A percentile compares a stretch with the other conserved stretches of the same genome.
phyloP scores from a whole-genome alignment of 2,329 filamentous ascomycete species.

The Clathrospora elynae region DNA sequence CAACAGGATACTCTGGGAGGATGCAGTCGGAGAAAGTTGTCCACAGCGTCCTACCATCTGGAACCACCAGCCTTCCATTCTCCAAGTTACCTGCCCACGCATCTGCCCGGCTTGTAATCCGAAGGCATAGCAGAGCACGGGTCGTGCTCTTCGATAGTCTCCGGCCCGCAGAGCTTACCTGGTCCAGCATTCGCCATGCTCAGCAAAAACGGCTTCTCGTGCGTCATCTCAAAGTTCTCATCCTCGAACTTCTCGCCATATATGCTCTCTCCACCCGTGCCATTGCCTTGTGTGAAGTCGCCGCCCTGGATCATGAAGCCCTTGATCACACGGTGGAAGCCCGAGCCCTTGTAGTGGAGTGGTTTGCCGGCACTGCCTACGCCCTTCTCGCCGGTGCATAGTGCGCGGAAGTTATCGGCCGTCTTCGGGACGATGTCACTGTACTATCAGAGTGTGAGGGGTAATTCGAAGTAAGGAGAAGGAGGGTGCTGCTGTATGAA shows the following conservation, averaged over 20 bases:
- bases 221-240: slow-evolving; percentile 91
- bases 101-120: too few relatives aligned
- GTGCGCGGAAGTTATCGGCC: slow-evolving; percentile 90
- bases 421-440: slow-evolving; percentile 80
- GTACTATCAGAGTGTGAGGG: slow-evolving; percentile 35
- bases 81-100: too few relatives aligned
- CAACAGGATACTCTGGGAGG: too few relatives aligned
- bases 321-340: slow-evolving; percentile 97
- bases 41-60: too few relatives aligned
- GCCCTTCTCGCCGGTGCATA: slow-evolving; percentile 96
- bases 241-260: slow-evolving; percentile 97
- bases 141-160: neutral
- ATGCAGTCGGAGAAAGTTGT: too few relatives aligned
- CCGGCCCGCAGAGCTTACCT: slow-evolving; percentile 58
- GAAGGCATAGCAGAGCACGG: too few relatives aligned
- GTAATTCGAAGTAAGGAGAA: slow-evolving; percentile 11
- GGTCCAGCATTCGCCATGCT: slow-evolving; percentile 98
- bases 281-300: slow-evolving; percentile 93
- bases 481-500: neutral
- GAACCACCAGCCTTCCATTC: too few relatives aligned
- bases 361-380: slow-evolving; percentile 78
- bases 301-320: slow-evolving; percentile 98
- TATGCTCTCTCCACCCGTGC: slow-evolving; percentile 94
- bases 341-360: slow-evolving; percentile 88
- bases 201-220: slow-evolving; percentile 89